Percentiles rank a stretch among this genome's conserved stretches.
These are phyloP conservation scores for Aspergillus unguis DNA, from an alignment of 2,329 filamentous ascomycete genomes.

Conservation along the genomic window DNA sequence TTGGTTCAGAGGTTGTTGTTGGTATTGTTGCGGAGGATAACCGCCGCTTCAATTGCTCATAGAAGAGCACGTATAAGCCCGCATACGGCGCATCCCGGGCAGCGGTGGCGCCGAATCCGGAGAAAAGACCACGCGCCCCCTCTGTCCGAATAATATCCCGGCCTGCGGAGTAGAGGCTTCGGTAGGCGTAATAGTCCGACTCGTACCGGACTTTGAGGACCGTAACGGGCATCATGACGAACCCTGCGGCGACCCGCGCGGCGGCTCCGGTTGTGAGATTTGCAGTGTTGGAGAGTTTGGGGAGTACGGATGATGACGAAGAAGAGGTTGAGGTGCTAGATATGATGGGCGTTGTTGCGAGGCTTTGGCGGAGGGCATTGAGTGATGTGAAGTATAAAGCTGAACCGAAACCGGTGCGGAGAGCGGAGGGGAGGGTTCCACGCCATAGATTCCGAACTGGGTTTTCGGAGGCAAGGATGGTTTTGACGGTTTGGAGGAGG, in stretches of 20 bases:
- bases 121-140: slow-evolving; percentile 81
- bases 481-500: slow-evolving; percentile 64
- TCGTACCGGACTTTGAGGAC: slow-evolving; percentile 97
- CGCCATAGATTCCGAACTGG: slow-evolving; percentile 80
- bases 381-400: slow-evolving; percentile 92
- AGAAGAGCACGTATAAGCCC: slow-evolving; percentile 89
- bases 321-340: slow-evolving; percentile 10
- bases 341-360: slow-evolving; percentile 47
- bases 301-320: slow-evolving; percentile 72
- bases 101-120: slow-evolving; percentile 89
- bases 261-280: slow-evolving; percentile 83
- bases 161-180: slow-evolving; percentile 68
- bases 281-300: slow-evolving; percentile 75
- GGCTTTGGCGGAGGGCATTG: slow-evolving; percentile 72
- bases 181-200: slow-evolving; percentile 79
- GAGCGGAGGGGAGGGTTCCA: slow-evolving; percentile 85
- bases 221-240: slow-evolving; percentile 92
- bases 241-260: slow-evolving; percentile 80
- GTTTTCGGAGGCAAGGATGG: slow-evolving; percentile 64
- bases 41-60: slow-evolving; percentile 59
- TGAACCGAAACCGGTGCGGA: slow-evolving; percentile 87
- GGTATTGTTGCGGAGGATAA: slow-evolving; percentile 25
- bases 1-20: slow-evolving; percentile 10
- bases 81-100: slow-evolving; percentile 95
- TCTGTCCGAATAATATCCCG: slow-evolving; percentile 70